A percentile compares a stretch with the other conserved stretches of the same genome.
These are phyloP conservation scores for Talaromyces adpressus DNA, from an alignment of 495 filamentous ascomycete species.

Conservation along the genomic window DNA sequence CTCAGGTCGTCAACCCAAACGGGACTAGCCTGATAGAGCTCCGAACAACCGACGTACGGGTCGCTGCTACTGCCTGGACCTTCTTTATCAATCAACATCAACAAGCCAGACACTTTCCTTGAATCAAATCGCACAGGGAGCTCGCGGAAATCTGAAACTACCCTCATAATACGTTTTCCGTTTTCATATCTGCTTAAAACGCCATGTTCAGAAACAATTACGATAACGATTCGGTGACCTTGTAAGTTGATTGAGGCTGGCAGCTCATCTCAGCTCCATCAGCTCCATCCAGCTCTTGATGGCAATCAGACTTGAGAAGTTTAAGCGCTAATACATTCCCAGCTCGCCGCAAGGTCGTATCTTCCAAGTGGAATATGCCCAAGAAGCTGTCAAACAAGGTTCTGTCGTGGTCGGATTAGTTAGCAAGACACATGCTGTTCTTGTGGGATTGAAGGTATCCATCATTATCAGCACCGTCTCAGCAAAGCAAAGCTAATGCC, in stretches of 20 bases:
- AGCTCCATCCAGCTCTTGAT: slow-evolving; percentile 10
- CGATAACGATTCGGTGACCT: slow-evolving; percentile 99
- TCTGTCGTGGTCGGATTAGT: slow-evolving; percentile 95
- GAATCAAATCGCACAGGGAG: neutral
- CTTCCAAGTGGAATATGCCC: slow-evolving; percentile 99
- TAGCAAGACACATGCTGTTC: slow-evolving; percentile 95
- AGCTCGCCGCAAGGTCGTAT: slow-evolving; percentile 99
- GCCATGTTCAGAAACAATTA: slow-evolving; percentile 99
- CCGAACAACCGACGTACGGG: neutral
- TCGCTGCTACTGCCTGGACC: neutral
- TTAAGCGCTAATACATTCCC: slow-evolving; percentile 11
- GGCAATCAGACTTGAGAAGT: neutral
- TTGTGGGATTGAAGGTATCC: slow-evolving; percentile 90
- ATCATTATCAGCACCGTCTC: neutral
- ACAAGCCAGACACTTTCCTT: neutral
- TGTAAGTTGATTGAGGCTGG: slow-evolving; percentile 51
- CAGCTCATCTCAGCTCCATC: slow-evolving; percentile 9
- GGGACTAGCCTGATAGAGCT: neutral
- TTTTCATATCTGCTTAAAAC: neutral
- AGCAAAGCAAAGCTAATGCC: neutral
- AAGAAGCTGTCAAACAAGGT: slow-evolving; percentile 97
- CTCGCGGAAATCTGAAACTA: neutral
- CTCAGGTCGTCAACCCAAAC: neutral
- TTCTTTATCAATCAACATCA: neutral
- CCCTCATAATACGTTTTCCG: neutral